Evolutionary conservation across 345 rosid genomes (phyloP).

Genomic region (Citrus australasica): DNA sequence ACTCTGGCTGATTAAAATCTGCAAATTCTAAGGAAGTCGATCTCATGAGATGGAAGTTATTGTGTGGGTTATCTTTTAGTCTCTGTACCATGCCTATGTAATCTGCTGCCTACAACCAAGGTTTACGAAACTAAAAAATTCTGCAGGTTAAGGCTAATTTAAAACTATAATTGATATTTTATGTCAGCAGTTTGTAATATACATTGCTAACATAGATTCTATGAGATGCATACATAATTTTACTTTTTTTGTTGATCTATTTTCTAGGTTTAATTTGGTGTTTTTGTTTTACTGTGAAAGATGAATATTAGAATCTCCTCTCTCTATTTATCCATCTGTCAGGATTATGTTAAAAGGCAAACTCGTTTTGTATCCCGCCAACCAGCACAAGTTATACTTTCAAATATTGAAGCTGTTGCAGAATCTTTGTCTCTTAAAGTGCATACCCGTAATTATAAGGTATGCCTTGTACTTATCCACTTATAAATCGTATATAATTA

Average conservation of each 20-base stretch:
- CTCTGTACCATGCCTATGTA: background rate
- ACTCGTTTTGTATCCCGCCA: conserved; percentile 82
- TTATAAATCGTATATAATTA: background rate
- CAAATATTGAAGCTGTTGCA: conserved; percentile 70
- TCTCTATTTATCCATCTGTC: conserved; percentile 7
- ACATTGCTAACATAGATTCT: background rate
- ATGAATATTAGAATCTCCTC: background rate
- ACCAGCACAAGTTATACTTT: conserved; percentile 62
- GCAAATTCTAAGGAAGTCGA: background rate
- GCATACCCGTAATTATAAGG: conserved; percentile 78
- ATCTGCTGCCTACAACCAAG: background rate
- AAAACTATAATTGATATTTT: background rate
- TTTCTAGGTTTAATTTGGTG: conserved; percentile 3
- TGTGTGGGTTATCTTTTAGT: background rate
- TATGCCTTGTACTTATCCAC: conserved; percentile 20
- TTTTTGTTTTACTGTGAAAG: conserved; percentile 5
- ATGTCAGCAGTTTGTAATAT: background rate
- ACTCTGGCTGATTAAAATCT: background rate
- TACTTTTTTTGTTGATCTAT: background rate
- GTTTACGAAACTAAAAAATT: background rate
- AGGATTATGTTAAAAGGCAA: conserved; percentile 80
- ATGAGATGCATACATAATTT: background rate
- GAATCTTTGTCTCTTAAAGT: conserved; percentile 57
- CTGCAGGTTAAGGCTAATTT: background rate
- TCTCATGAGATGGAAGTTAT: background rate